Conservation (phyloP, 1,284 basidiomycete species). For the Polyporus tsugae region DNA sequence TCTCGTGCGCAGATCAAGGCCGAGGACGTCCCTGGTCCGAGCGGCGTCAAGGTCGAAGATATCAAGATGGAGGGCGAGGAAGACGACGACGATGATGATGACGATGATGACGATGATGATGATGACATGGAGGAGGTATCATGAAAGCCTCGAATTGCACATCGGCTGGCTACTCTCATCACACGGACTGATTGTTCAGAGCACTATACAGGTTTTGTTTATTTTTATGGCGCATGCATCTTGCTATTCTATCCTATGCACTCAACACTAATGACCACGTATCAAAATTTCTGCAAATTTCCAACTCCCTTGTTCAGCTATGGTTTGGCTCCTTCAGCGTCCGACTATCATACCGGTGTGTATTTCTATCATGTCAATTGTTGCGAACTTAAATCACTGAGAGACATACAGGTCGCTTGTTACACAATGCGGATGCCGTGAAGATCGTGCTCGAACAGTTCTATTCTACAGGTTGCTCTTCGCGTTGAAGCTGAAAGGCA, state of each 20-base stretch:
- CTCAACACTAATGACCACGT: neutral
- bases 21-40: constrained; percentile 58
- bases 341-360: neutral
- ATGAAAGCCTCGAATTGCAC: constrained; percentile 27
- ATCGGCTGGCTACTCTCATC: constrained; percentile 4
- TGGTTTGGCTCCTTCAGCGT: neutral
- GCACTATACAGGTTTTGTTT: constrained; percentile 16
- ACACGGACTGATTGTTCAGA: constrained; percentile 21
- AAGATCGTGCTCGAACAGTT: neutral
- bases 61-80: constrained; percentile 50
- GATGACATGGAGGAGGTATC: constrained; percentile 58
- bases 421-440: neutral
- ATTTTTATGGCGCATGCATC: constrained; percentile 20
- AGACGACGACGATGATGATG: constrained; percentile 47
- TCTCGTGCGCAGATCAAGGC: constrained; percentile 55
- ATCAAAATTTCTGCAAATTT: neutral
- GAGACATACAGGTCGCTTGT: neutral
- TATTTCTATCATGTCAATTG: neutral
- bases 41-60: constrained; percentile 38
- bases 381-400: neutral
- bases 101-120: constrained; percentile 38
- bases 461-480: neutral
- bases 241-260: constrained; percentile 7
- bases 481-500: neutral
- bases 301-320: neutral